These are phyloP conservation scores for Cercospora zeae-maydis DNA, from an alignment of 2,329 filamentous ascomycete species.

Conservation along the genomic window DNA sequence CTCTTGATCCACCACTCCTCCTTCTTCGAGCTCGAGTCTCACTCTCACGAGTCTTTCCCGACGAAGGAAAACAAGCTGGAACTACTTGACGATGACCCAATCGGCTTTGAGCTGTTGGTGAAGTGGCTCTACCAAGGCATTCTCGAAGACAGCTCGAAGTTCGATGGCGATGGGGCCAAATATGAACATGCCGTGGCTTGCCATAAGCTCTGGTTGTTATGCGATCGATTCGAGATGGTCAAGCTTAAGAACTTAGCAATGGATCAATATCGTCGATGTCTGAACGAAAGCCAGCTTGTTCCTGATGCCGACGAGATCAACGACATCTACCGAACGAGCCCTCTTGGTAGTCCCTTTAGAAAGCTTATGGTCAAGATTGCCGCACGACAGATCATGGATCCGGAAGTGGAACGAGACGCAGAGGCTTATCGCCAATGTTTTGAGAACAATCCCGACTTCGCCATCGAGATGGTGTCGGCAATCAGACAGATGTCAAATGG, in stretches of 20 bases:
- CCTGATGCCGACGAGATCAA: slow-evolving; percentile 55
- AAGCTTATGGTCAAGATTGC: slow-evolving; percentile 52
- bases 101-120: slow-evolving; percentile 53
- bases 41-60: slow-evolving; percentile 37
- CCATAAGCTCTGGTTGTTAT: slow-evolving; percentile 53
- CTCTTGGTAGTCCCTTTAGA: slow-evolving; percentile 47
- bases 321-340: slow-evolving; percentile 50
- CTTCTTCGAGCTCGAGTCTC: slow-evolving; percentile 40
- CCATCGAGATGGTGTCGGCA: slow-evolving; percentile 52
- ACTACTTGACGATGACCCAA: slow-evolving; percentile 49
- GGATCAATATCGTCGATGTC: slow-evolving; percentile 52
- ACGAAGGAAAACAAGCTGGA: slow-evolving; percentile 43
- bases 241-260: slow-evolving; percentile 54
- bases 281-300: slow-evolving; percentile 50
- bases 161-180: slow-evolving; percentile 46
- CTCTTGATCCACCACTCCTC: slow-evolving; percentile 53
- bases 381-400: slow-evolving; percentile 57
- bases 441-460: slow-evolving; percentile 49
- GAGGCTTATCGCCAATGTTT: slow-evolving; percentile 51
- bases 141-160: slow-evolving; percentile 48
- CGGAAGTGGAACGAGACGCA: slow-evolving; percentile 48
- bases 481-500: slow-evolving; percentile 50
- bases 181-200: slow-evolving; percentile 55
- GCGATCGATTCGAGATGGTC: slow-evolving; percentile 50
- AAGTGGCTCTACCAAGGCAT: slow-evolving; percentile 57